Evolutionary conservation across 2,329 filamentous ascomycete species (phyloP).

Genomic region (Aspergillus awamori): DNA sequence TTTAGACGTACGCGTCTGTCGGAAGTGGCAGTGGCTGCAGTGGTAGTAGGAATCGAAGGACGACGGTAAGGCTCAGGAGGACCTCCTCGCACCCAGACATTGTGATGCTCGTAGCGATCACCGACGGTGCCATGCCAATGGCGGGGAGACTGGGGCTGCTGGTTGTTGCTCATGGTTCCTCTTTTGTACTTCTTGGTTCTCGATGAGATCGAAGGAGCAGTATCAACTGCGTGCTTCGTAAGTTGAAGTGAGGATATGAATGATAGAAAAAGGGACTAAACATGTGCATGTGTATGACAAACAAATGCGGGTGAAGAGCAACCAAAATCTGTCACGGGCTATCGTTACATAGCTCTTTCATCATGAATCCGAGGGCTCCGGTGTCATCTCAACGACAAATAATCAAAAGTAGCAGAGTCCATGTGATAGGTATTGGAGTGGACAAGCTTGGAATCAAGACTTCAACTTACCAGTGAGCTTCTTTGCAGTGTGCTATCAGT

Average conservation of each 20-base stretch:
- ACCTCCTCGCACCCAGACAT: slow-evolving; percentile 41
- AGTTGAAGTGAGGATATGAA: neutral
- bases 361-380: neutral
- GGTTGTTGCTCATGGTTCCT: slow-evolving; percentile 25
- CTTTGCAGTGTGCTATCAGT: neutral
- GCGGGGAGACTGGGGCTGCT: slow-evolving; percentile 26
- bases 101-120: slow-evolving; percentile 40
- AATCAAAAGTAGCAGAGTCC: neutral
- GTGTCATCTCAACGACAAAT: neutral
- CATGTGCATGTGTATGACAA: neutral
- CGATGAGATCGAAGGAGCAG: neutral
- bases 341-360: slow-evolving; percentile 1
- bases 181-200: neutral
- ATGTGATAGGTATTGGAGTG: neutral
- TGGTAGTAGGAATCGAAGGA: slow-evolving; percentile 21
- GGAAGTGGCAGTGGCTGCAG: slow-evolving; percentile 25
- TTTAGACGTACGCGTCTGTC: slow-evolving; percentile 33
- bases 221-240: slow-evolving; percentile 6
- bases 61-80: slow-evolving; percentile 22
- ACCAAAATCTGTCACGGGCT: neutral
- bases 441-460: neutral
- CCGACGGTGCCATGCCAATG: slow-evolving; percentile 41
- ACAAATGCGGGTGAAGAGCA: neutral
- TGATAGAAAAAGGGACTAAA: neutral
- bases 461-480: slow-evolving; percentile 1